Base-by-base conservation (phyloP, 352 stramenopile genomes). In the Pythium utonaiense region DNA sequence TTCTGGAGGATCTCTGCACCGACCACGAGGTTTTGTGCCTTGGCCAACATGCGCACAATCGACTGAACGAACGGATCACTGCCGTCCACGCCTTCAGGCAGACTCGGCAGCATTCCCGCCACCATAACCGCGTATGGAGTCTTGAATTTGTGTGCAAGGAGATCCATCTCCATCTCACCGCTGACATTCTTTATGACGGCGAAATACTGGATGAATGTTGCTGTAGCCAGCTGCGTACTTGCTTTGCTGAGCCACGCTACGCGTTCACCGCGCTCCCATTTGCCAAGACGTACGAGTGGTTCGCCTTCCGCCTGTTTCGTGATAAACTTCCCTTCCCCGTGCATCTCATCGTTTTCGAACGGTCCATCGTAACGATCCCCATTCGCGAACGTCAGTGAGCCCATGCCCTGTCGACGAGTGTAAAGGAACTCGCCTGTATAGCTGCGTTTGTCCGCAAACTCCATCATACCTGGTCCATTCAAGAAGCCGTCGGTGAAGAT, bases 341-440 rank as follows among this genome's bases (percentile, higher is more conserved):
- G 81, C 61, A 84, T 88, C 44, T 85, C 71, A 27, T 95, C 89
- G 28, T 93, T 51, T 55, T 84, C 71, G 60, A 95, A 98, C 33
- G 90, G 71, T 6, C 93, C 93, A 66, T 96, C 87, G 67, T 97
- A 98, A 1, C 77, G 75, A 53, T 97, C 93, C 3, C 92, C 91
- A 49, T 92, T 96, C 0, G 83, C 70, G 57, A 95, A 96, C 3
- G 79, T 88, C 14, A 98, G 55, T 28, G 88, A 73, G 6, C 93
- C 91, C 30, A 83, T 57, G 5, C 91, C 91, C 25, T 97, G 79
- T 6, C 83, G 72, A 7, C 73, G 62, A 10, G 84, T 92, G 50
- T 73, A 58, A 6, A 17, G 40, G 55, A 93, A 92, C 6, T 73
- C 67, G n/a, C 84, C 82, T 13, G 60, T 57, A 48, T 93, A 93